Conservation (phyloP, 208 protist genomes). For the Leptomonas seymouri region DNA sequence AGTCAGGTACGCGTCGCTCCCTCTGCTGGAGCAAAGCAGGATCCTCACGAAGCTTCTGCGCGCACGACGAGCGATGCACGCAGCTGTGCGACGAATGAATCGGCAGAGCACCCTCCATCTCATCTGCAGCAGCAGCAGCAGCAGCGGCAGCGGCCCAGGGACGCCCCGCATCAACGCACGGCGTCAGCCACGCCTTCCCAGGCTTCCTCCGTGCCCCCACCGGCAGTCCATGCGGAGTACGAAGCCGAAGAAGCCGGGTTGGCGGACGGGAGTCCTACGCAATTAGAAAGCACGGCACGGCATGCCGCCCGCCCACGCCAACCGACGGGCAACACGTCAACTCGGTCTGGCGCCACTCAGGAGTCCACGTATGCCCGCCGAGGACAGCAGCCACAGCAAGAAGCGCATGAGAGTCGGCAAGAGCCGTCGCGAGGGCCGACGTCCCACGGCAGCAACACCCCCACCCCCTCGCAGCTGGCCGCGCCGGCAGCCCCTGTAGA, state of each 20-base stretch:
- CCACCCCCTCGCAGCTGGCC: too few relatives aligned
- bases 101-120: too few relatives aligned
- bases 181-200: slow-evolving; percentile 3
- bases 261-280: not conserved
- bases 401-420: not conserved
- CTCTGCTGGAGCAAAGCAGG: not conserved
- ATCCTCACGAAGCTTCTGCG: not conserved
- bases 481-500: too few relatives aligned
- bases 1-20: not conserved
- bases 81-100: too few relatives aligned
- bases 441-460: too few relatives aligned
- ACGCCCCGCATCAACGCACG: not conserved
- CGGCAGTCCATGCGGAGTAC: not conserved
- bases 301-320: not conserved
- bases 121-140: too few relatives aligned
- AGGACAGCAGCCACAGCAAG: not conserved
- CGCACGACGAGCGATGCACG: slow-evolving; percentile 2
- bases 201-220: slow-evolving; percentile 7
- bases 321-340: not conserved
- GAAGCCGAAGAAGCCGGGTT: not conserved
- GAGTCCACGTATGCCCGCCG: not conserved
- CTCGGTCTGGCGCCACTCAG: not conserved
- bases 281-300: not conserved
- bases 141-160: not conserved
- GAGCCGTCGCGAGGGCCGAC: too few relatives aligned